Conservation (phyloP, 2,329 filamentous ascomycete species). For the Paracoccidioides lutzii region DNA sequence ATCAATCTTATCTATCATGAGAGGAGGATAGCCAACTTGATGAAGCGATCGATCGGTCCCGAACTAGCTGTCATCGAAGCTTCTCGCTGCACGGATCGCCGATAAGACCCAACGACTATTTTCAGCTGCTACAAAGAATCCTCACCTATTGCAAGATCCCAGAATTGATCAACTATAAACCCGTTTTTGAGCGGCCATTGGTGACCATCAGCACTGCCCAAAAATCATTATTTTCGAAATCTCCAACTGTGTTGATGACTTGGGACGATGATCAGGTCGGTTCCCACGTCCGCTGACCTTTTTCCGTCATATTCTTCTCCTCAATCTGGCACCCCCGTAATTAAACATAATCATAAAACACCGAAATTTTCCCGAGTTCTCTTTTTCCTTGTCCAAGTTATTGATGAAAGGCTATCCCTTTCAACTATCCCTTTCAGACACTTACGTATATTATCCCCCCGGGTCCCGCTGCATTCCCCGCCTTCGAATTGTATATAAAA, state of each 20-base stretch:
- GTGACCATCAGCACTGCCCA: not conserved
- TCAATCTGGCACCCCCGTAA: too few species aligned
- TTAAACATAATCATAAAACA: not conserved
- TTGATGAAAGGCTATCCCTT: not conserved
- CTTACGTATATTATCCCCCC: not conserved
- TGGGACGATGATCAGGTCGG: not conserved
- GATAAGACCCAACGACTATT: not conserved
- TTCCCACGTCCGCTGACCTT: not conserved
- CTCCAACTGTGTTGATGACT: not conserved
- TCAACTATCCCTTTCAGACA: not conserved
- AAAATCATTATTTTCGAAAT: not conserved
- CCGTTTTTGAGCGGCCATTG: not conserved
- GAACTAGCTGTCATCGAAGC: not conserved
- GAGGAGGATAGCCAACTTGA: not conserved
- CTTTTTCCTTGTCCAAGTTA: not conserved
- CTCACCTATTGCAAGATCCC: not conserved
- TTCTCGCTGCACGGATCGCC: not conserved
- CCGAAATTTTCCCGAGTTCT: not conserved
- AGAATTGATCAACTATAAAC: not conserved
- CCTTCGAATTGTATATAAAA: not conserved
- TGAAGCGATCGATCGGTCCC: not conserved
- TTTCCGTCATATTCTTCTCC: not conserved
- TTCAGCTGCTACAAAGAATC: not conserved
- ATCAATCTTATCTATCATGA: not conserved
- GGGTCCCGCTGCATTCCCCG: not conserved